Evolutionary conservation across 495 filamentous ascomycete species (phyloP).

Genomic region (Cenococcum geophilum): DNA sequence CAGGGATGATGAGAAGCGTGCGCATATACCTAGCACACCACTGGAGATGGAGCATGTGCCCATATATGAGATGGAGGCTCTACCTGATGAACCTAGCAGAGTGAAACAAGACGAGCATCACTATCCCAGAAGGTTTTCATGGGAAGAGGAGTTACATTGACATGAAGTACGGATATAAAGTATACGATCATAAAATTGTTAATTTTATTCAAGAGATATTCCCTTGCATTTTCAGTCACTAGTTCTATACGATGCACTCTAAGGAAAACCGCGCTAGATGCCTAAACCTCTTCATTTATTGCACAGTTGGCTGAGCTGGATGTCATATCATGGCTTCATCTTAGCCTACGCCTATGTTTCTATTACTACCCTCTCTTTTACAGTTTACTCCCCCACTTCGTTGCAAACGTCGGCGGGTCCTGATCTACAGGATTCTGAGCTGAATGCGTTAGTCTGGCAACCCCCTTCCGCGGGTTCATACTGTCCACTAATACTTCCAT

Average conservation of each 20-base stretch:
- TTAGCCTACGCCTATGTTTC: too few species aligned
- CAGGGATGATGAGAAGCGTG: not conserved
- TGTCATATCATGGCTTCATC: too few species aligned
- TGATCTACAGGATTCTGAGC: slow-evolving; percentile 10
- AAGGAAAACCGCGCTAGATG: too few species aligned
- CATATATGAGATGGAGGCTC: slow-evolving; percentile 1
- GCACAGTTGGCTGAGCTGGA: too few species aligned
- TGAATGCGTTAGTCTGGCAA: slow-evolving; percentile 9
- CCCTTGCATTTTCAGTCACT: too few species aligned
- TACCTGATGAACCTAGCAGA: not conserved
- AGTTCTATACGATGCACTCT: too few species aligned
- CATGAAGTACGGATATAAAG: slow-evolving; percentile 1
- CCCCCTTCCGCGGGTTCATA: slow-evolving; percentile 10
- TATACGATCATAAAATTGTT: too few species aligned
- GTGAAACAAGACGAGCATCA: not conserved
- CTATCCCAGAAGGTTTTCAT: slow-evolving; percentile 2
- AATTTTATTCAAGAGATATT: too few species aligned
- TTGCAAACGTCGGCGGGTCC: slow-evolving; percentile 14
- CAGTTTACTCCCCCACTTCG: too few species aligned
- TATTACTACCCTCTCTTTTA: too few species aligned
- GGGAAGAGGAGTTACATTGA: not conserved
- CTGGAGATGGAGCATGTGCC: slow-evolving; percentile 3
- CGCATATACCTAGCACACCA: slow-evolving; percentile 7
- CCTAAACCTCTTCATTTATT: too few species aligned
- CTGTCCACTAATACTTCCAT: slow-evolving; percentile 6